These are phyloP conservation scores for Lycium ferocissimum DNA, from an alignment of 257 asterid genomes.

Conservation along the genomic window DNA sequence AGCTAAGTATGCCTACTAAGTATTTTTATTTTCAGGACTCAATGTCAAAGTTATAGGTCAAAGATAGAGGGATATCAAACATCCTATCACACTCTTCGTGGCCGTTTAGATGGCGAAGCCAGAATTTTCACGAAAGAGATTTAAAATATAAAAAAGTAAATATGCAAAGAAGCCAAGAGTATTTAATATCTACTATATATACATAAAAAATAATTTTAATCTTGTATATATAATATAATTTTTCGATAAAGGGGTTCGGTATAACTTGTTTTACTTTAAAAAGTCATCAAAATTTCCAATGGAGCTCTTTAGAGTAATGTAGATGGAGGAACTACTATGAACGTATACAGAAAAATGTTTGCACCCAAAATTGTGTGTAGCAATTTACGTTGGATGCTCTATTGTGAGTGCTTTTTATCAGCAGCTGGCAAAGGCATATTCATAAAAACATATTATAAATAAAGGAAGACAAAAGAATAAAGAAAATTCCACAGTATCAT, in stretches of 20 bases:
- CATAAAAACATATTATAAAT: neutral
- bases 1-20: neutral
- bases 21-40: too few relatives aligned
- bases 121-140: too few relatives aligned
- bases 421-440: constrained; percentile 10
- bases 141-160: too few relatives aligned
- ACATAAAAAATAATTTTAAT: too few relatives aligned
- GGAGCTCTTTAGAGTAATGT: neutral
- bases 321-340: neutral
- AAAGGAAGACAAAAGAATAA: constrained; percentile 25
- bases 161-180: too few relatives aligned
- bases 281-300: neutral
- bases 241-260: too few relatives aligned
- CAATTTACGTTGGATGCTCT: constrained; percentile 25
- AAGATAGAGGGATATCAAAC: neutral
- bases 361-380: neutral
- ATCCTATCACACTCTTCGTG: neutral
- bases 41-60: too few relatives aligned
- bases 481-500: constrained; percentile 1
- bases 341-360: neutral
- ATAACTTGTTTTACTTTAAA: neutral
- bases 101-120: neutral
- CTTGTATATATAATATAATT: too few relatives aligned
- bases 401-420: neutral
- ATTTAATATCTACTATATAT: too few relatives aligned